These are phyloP conservation scores for Fusarium keratoplasticum DNA, from an alignment of 2,329 filamentous ascomycete species.

Conservation along the genomic window DNA sequence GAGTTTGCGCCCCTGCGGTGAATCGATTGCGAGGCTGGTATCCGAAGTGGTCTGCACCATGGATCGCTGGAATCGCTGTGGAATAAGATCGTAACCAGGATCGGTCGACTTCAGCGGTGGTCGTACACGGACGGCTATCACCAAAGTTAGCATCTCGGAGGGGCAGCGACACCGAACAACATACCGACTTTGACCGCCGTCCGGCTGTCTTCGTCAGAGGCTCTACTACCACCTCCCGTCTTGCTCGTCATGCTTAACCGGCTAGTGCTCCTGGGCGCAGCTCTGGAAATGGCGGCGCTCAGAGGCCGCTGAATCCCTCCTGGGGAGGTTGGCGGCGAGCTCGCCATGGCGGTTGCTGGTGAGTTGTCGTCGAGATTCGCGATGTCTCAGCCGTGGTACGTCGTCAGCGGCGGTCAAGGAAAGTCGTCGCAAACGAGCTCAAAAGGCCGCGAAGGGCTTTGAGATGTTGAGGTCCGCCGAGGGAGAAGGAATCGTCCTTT, in stretches of 20 bases:
- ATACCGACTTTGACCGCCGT: constrained; percentile 96
- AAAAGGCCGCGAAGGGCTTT: constrained; percentile 30
- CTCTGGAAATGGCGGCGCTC: constrained; percentile 83
- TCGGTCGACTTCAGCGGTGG: constrained; percentile 86
- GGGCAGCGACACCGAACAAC: constrained; percentile 54
- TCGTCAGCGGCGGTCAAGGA: constrained; percentile 16
- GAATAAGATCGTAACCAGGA: constrained; percentile 94
- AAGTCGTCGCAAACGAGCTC: constrained; percentile 21
- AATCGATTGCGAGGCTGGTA: constrained; percentile 88
- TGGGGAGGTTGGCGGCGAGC: constrained; percentile 77
- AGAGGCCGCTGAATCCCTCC: constrained; percentile 73
- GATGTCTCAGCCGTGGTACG: constrained; percentile 26
- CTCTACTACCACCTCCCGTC: constrained; percentile 79
- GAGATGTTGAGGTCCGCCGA: constrained; percentile 29
- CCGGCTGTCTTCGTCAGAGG: constrained; percentile 89
- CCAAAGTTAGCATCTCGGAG: constrained; percentile 1
- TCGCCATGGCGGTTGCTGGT: constrained; percentile 64
- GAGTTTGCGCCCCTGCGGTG: constrained; percentile 90
- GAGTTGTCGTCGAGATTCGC: constrained; percentile 24
- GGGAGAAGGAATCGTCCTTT: constrained; percentile 32
- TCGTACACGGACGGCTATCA: constrained; percentile 87
- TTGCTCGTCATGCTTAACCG: constrained; percentile 88
- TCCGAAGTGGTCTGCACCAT: constrained; percentile 91
- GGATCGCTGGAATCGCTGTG: constrained; percentile 91
- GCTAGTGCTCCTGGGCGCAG: constrained; percentile 80